A percentile compares a stretch with the other conserved stretches of the same genome.
Conservation (phyloP, 179 eudicot genomes). For the Silene noctiflora region DNA sequence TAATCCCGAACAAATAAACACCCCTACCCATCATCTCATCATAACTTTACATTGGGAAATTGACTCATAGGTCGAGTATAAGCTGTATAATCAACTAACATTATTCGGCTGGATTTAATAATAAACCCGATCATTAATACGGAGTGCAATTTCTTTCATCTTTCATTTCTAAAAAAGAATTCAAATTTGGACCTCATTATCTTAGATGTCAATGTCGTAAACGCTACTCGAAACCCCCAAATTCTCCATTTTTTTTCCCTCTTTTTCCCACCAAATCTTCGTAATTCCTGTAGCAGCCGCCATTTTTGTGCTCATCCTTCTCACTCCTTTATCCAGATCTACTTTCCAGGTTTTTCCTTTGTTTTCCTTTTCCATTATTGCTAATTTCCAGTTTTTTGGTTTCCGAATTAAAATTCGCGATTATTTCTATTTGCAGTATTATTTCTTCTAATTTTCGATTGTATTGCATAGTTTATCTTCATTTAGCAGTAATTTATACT, state of each 20-base stretch:
- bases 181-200: background rate
- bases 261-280: background rate
- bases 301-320: conserved; percentile 16
- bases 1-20: too few species aligned
- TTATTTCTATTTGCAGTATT: too few species aligned
- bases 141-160: too few species aligned
- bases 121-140: too few species aligned
- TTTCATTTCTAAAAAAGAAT: too few species aligned
- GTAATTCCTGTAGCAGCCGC: conserved; percentile 10
- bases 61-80: too few species aligned
- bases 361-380: background rate
- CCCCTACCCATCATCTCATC: too few species aligned
- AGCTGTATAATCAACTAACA: too few species aligned
- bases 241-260: background rate
- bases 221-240: background rate
- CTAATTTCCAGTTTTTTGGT: background rate
- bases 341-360: conserved; percentile 11
- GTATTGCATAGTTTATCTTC: background rate
- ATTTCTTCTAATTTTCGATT: background rate
- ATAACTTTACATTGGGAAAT: too few species aligned
- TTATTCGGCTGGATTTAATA: too few species aligned
- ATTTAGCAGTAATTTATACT: background rate
- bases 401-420: background rate
- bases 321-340: conserved; percentile 20
- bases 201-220: background rate